These are phyloP conservation scores for Aspergillus funiculosus DNA, from an alignment of 495 filamentous ascomycete species.

Conservation along the genomic window DNA sequence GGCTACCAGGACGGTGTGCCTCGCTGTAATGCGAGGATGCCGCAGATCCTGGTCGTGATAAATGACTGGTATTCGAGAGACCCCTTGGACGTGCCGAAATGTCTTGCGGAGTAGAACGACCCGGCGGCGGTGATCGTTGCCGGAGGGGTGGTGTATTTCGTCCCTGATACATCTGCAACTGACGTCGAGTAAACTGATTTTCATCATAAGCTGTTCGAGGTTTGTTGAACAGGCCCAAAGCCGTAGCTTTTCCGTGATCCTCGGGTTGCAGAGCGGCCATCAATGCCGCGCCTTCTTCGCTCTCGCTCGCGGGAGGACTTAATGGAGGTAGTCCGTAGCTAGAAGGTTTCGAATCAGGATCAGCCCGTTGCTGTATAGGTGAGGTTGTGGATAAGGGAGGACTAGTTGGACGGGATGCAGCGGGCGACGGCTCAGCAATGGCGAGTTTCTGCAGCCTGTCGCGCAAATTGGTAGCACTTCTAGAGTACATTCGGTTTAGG, in stretches of 20 bases:
- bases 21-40: slow-evolving; percentile 43
- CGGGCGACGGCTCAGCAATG: slow-evolving; percentile 32
- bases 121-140: slow-evolving; percentile 33
- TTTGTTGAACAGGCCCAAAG: slow-evolving; percentile 77
- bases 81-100: slow-evolving; percentile 33
- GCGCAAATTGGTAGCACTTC: slow-evolving; percentile 51
- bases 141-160: slow-evolving; percentile 40
- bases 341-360: slow-evolving; percentile 18
- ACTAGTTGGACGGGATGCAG: slow-evolving; percentile 43
- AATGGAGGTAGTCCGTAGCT: slow-evolving; percentile 52
- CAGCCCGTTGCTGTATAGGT: slow-evolving; percentile 23
- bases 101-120: slow-evolving; percentile 29
- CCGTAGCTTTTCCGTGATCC: slow-evolving; percentile 80
- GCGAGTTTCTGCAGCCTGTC: slow-evolving; percentile 51
- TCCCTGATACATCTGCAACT: slow-evolving; percentile 70
- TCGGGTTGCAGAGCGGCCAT: slow-evolving; percentile 62
- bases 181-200: slow-evolving; percentile 74
- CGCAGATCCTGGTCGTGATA: slow-evolving; percentile 40
- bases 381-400: slow-evolving; percentile 43
- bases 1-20: slow-evolving; percentile 25
- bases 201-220: slow-evolving; percentile 73
- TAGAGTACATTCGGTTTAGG: slow-evolving; percentile 40
- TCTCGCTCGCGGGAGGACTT: slow-evolving; percentile 69
- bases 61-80: slow-evolving; percentile 38
- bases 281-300: slow-evolving; percentile 52